Base-by-base conservation (phyloP, 2,329 filamentous ascomycete genomes). In the Claviceps purpurea region DNA sequence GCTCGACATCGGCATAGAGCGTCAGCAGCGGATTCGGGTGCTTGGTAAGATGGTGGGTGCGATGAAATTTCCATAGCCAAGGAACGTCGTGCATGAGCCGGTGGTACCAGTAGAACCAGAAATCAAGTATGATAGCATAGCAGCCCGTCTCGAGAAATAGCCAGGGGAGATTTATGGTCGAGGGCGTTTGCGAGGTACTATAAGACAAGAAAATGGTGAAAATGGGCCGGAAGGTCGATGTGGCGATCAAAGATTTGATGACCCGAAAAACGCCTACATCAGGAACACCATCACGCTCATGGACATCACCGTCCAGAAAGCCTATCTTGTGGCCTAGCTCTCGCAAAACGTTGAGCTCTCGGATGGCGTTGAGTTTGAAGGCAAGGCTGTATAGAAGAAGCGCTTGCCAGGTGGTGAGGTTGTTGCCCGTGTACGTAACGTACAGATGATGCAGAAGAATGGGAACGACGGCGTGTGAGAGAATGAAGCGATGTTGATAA, bases 91-190 rank as follows among this genome's bases (percentile, higher is more conserved):
- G 52, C 52, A 54, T 54, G 22, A 54, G 40, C n/a, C 52, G 14
- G 39, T 54, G 52, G n/a, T 54, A 54, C 52, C 52, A 54, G 45
- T 54, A 54, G 52, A 54, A 54, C 34, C 49, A 54, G 24, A 54
- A 54, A 34, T 54, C 52, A 4, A 54, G 52, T 11, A 54, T 45
- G 34, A 54, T 46, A 0, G 26, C 49, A 13, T 54, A 54, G 22
- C 34, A 20, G 13, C 52, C 52, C 8, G 34, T 45, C n/a, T 54
- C 49, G 4, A 53, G 24, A 38, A 48, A 20, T 2, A 53, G 18
- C 52, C 37, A 26, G 41, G 5, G 7, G 30, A 45, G 39, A 14
- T 53, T 50, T 5, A 52, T 52, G 6, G 46, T 47, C 4, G 46
- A 38, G 8, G 52, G 52, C 46, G 52, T 16, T 42, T 50, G 34